Conservation (phyloP, 805 yeast genomes). For the Saturnispora besseyi region DNA sequence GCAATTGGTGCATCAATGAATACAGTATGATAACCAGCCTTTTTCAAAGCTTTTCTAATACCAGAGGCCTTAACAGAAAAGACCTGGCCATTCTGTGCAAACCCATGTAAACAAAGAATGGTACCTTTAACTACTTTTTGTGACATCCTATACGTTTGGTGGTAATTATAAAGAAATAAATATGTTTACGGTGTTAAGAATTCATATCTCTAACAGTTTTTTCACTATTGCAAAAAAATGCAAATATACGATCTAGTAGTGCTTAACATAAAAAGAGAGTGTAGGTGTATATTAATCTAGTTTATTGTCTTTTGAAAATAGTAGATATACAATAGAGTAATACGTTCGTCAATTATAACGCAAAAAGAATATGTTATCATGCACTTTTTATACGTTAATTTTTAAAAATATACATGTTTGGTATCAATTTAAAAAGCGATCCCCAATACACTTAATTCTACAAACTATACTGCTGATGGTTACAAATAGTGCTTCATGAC, state of each 20-base stretch:
- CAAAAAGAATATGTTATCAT: too few relatives aligned
- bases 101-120: slow-evolving; percentile 86
- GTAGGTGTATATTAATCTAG: too few relatives aligned
- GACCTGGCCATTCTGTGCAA: slow-evolving; percentile 71
- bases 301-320: too few relatives aligned
- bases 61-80: slow-evolving; percentile 89
- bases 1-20: slow-evolving; percentile 74
- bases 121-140: slow-evolving; percentile 30
- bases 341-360: too few relatives aligned
- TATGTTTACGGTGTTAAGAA: slow-evolving; percentile 5
- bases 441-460: too few relatives aligned
- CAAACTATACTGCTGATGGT: too few relatives aligned
- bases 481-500: too few relatives aligned
- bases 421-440: too few relatives aligned
- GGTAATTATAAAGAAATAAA: background rate
- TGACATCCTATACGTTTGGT: slow-evolving; percentile 14
- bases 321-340: too few relatives aligned
- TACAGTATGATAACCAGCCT: slow-evolving; percentile 56
- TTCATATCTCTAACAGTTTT: background rate
- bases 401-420: too few relatives aligned
- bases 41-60: slow-evolving; percentile 63
- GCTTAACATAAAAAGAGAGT: too few relatives aligned
- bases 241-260: background rate
- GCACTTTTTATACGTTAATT: too few relatives aligned
- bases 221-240: background rate